Base-by-base conservation (phyloP, 2,329 filamentous ascomycete genomes). In the Hypoxylon sp. region DNA sequence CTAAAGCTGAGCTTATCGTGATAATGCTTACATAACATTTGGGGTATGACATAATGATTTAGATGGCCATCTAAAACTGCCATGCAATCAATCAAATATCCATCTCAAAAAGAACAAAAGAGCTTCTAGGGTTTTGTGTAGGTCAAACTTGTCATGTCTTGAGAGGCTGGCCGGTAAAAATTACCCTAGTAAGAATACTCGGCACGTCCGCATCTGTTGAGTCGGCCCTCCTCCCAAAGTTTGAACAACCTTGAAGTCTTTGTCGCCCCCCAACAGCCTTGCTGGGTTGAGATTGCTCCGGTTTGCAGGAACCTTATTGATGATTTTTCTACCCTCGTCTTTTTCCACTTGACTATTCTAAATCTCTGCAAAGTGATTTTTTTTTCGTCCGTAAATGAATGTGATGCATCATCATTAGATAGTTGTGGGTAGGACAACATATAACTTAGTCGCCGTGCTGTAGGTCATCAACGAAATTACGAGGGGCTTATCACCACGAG, bases 361-460 rank as follows among this genome's bases (percentile, higher is more conserved):
- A 60, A 30, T 10, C 32, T 43, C 53, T 49, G 19, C 38, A 55
- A 21, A 25, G 9, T 48, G 56, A 28, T 7, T 28, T n/a, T 38
- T 23, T n/a, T 43, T 30, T 48, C 52, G 23, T 56, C 38, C 34
- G 45, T 57, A 55, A 41, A 56, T 17, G 36, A 50, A 21, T 25
- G 30, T 49, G 63, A 62, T 63, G 49, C 62, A 66, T 66, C 59
- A 67, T 53, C 38, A 43, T 53, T 59, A 52, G 43, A 43, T 48
- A 57, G 43, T 67, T 19, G 66, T 66, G 60, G 67, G 63, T 69
- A 51, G 60, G 63, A 67, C 67, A 51, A 25, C 63, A 69, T 63
- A 56, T 56, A 32, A 49, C 60, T 55, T 46, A 19, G 25, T 53
- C 17, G 49, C 14, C 49, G 46, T 52, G 46, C 38, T 36, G 46